phyloP scores from a whole-genome alignment of 345 rosid species.

The Eucalyptus cloeziana region DNA sequence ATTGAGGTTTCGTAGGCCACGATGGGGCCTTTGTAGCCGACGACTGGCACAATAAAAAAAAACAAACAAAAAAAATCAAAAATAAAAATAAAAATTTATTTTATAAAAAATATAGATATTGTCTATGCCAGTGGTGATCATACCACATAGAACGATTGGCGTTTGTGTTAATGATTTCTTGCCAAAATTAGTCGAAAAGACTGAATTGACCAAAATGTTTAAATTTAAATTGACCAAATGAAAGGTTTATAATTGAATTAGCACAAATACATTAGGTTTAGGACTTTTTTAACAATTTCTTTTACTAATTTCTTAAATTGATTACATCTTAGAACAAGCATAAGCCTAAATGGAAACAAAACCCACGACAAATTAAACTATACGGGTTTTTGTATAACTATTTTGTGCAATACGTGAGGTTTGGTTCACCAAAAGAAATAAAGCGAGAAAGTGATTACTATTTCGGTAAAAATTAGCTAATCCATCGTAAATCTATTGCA shows the following conservation, averaged over 20 bases:
- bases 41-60: background rate
- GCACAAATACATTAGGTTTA: too few species aligned
- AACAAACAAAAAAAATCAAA: rapidly evolving
- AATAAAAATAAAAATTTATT: too few species aligned
- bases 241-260: background rate
- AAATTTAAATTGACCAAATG: too few species aligned
- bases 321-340: background rate
- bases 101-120: too few species aligned
- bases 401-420: background rate
- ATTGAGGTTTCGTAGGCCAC: rapidly evolving
- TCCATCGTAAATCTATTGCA: background rate
- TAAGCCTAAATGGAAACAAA: background rate
- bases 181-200: background rate
- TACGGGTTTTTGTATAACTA: background rate
- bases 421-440: background rate
- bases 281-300: rapidly evolving
- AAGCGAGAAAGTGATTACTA: background rate
- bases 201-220: rapidly evolving
- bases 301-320: background rate
- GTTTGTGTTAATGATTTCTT: too few species aligned
- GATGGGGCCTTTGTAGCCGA: too few species aligned
- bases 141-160: rapidly evolving
- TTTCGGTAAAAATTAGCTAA: background rate
- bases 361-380: background rate
- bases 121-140: rapidly evolving